Base-by-base conservation (phyloP, 441 rosid species). In the Populus hybrid region DNA sequence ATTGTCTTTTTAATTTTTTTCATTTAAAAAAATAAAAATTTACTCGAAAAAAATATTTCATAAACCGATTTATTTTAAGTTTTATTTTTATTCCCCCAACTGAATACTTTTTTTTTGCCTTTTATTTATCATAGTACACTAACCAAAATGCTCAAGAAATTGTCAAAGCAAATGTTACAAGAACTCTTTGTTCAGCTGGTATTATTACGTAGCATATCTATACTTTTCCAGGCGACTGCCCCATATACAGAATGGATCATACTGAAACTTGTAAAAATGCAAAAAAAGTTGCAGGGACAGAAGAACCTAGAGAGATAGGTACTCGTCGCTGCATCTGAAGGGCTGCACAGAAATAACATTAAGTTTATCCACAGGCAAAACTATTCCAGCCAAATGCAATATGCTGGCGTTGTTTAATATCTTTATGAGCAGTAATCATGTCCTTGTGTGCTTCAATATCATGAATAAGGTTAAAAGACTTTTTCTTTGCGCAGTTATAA, bases 261-360 rank as follows among this genome's bases (percentile, higher is more conserved):
- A 88, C 82, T 2, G 87, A 86, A 59, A 87, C 83, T 31, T 85
- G 91, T 36, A 87, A 71, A 38, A 81, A 67, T 53, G 82, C 90
- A 68, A 87, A 89, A 31, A 85, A 74, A 21, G 78, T 75, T 40
- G 86, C 87, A 2, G 89, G 91, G n/a, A 89, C 67, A 68, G 80
- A 80, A 33, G 85, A 84, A 74, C 76, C 66, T 4, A 77, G 1
- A 6, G 86, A 76, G 33, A 78, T 69, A 1, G 88, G 87, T 23
- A 88, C 67, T 79, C 87, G 91, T 23, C 86, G 82, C 73, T 86
- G 89, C 87, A 88, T 64, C 67, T 88, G 89, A 38, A 84, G 77
- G 42, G 91, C 84, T 20, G 90, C 84, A 84, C 87, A 18, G 85
- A 83, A 65, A 86, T 83, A 28, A 64, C 69, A 29, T 76, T 84